Conservation (phyloP, 1,139 yeast genomes). For the Pneumocystis wakefieldiae region DNA sequence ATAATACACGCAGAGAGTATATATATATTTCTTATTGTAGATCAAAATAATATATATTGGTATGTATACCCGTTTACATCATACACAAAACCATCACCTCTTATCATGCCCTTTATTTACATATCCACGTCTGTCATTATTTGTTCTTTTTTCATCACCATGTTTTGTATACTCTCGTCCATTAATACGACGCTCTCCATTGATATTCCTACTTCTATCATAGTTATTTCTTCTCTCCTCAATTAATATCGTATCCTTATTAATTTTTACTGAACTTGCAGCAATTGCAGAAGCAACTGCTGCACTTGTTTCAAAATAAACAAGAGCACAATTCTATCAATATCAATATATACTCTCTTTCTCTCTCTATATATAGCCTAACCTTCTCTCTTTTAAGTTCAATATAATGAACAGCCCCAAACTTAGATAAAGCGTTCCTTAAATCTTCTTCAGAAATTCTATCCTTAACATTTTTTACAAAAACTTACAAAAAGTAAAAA, state of each 20-base stretch:
- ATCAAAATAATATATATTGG: not conserved
- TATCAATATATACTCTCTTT: not conserved
- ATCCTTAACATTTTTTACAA: not conserved
- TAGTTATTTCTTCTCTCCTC: not conserved
- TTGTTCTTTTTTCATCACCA: not conserved
- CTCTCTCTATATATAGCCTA: not conserved
- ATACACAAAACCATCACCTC: not conserved
- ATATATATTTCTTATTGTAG: not conserved
- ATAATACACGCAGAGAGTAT: too few relatives aligned
- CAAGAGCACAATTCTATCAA: not conserved
- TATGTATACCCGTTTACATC: not conserved
- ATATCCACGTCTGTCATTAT: not conserved
- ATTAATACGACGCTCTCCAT: not conserved
- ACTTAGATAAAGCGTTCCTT: not conserved
- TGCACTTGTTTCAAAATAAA: not conserved
- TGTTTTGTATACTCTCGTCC: not conserved
- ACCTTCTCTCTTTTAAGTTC: not conserved
- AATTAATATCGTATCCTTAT: not conserved
- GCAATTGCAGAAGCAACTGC: not conserved
- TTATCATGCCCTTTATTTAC: not conserved
- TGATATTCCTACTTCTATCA: not conserved
- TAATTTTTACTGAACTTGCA: not conserved
- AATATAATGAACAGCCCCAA: not conserved
- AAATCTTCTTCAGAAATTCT: not conserved
- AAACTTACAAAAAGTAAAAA: not conserved